phyloP scores from a whole-genome alignment of 2,329 filamentous ascomycete genomes.

The Neospermospora avenae region DNA sequence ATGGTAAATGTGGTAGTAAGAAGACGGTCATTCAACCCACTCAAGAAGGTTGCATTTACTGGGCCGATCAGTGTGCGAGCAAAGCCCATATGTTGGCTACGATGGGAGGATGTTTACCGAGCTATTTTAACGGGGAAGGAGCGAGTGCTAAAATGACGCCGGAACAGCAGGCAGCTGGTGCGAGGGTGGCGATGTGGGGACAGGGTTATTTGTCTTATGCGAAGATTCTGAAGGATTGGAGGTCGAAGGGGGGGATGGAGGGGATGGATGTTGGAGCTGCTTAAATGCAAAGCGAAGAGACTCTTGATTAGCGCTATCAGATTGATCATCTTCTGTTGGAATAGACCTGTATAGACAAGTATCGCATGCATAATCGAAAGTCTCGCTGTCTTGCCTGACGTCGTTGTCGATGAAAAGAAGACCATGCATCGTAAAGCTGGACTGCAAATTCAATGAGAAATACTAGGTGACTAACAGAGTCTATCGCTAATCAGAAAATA shows the following conservation, averaged over 20 bases:
- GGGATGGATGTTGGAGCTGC: not conserved
- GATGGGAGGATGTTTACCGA: conserved; percentile 49
- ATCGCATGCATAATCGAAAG: too few relatives aligned
- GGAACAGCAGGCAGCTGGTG: conserved; percentile 2
- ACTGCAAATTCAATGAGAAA: too few relatives aligned
- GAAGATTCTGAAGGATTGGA: conserved; percentile 5
- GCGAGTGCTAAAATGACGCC: conserved; percentile 6
- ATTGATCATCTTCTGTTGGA: too few relatives aligned
- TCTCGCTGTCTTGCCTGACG: too few relatives aligned
- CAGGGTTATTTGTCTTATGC: conserved; percentile 11
- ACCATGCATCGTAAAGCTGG: too few relatives aligned
- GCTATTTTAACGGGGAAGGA: conserved; percentile 50
- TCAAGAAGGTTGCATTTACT: conserved; percentile 35
- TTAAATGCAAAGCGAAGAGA: too few relatives aligned
- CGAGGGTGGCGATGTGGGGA: conserved; percentile 6
- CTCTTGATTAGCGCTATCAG: too few relatives aligned
- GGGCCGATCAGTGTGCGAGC: conserved; percentile 41
- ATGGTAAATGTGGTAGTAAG: conserved; percentile 39
- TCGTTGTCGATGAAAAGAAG: too few relatives aligned
- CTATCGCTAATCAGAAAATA: too few relatives aligned
- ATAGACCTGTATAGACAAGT: too few relatives aligned
- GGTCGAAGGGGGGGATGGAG: conserved; percentile 3
- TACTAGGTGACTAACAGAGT: too few relatives aligned
- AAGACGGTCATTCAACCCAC: too few relatives aligned
- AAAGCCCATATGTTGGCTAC: conserved; percentile 41